Evolutionary conservation across 306 rosid species (phyloP).

Genomic region (Oemleria cerasiformis): DNA sequence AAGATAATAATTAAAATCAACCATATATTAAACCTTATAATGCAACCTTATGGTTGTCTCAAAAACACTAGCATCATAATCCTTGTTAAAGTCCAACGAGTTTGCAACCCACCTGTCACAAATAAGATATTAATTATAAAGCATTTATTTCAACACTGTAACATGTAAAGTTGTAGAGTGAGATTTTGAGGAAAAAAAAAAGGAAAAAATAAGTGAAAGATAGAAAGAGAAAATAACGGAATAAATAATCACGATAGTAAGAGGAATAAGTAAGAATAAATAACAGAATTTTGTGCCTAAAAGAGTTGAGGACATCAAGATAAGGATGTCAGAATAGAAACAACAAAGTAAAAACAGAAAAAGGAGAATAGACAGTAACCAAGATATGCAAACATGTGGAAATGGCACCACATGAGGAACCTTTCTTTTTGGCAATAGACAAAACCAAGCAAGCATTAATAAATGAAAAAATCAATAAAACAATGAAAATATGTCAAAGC

Average conservation of each 20-base stretch:
- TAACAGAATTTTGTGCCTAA: background rate
- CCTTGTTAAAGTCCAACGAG: constrained; percentile 90
- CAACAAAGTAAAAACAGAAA: background rate
- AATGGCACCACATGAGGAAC: background rate
- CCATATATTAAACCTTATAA: constrained; percentile 81
- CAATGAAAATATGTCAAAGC: background rate
- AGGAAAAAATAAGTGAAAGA: background rate
- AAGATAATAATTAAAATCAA: constrained; percentile 36
- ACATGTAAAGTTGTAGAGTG: background rate
- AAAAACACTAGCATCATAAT: constrained; percentile 94
- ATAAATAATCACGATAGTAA: background rate
- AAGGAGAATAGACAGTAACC: background rate
- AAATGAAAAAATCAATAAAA: background rate
- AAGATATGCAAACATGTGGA: background rate
- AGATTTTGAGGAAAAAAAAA: background rate
- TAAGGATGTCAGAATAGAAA: background rate
- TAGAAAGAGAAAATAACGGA: background rate
- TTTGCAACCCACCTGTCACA: constrained; percentile 83
- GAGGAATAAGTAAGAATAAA: background rate
- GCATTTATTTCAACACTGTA: background rate
- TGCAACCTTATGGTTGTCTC: constrained; percentile 99
- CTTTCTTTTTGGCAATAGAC: background rate
- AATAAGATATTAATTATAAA: constrained; percentile 9
- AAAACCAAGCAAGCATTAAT: background rate
- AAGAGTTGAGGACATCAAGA: background rate